Percentiles rank a stretch among this genome's conserved stretches.
phyloP scores from a whole-genome alignment of 2,329 filamentous ascomycete genomes.

The Exophiala spinifera region DNA sequence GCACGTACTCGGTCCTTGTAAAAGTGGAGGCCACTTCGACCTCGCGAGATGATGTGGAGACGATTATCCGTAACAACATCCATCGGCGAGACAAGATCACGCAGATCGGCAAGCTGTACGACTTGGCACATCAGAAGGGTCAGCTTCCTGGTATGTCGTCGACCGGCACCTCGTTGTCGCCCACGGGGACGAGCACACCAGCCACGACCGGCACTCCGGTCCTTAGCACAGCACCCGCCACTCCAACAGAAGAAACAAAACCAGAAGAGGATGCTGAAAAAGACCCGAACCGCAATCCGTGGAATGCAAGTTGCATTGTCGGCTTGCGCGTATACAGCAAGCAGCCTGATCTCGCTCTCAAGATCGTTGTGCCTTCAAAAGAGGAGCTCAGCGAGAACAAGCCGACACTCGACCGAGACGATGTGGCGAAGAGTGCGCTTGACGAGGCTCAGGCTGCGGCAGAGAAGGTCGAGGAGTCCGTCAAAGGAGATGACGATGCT shows the following conservation, averaged over 20 bases:
- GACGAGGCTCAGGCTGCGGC: constrained; percentile 22
- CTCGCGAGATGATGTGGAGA: constrained; percentile 43
- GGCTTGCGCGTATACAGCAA: constrained; percentile 55
- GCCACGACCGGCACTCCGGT: constrained; percentile 30
- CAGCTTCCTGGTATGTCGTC: constrained; percentile 24
- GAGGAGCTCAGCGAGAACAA: constrained; percentile 36
- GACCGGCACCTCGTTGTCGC: neutral
- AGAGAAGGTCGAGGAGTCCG: constrained; percentile 17
- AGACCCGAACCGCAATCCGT: constrained; percentile 42
- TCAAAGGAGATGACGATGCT: constrained; percentile 7
- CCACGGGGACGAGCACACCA: constrained; percentile 25
- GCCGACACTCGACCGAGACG: constrained; percentile 45
- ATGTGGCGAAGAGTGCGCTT: constrained; percentile 27
- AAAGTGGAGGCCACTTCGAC: constrained; percentile 68
- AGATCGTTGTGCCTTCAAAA: constrained; percentile 47
- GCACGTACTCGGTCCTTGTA: constrained; percentile 71
- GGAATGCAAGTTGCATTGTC: constrained; percentile 62
- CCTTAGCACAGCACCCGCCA: constrained; percentile 29
- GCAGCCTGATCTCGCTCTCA: constrained; percentile 44
- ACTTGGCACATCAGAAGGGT: constrained; percentile 46
- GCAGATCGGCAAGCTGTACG: constrained; percentile 47
- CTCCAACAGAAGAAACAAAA: constrained; percentile 28
- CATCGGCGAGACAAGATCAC: constrained; percentile 69
- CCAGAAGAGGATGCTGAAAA: constrained; percentile 17
- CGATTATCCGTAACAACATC: constrained; percentile 65